Evolutionary conservation across 768 basidiomycete species (phyloP).

Genomic region (Pleurotus cornucopiae): DNA sequence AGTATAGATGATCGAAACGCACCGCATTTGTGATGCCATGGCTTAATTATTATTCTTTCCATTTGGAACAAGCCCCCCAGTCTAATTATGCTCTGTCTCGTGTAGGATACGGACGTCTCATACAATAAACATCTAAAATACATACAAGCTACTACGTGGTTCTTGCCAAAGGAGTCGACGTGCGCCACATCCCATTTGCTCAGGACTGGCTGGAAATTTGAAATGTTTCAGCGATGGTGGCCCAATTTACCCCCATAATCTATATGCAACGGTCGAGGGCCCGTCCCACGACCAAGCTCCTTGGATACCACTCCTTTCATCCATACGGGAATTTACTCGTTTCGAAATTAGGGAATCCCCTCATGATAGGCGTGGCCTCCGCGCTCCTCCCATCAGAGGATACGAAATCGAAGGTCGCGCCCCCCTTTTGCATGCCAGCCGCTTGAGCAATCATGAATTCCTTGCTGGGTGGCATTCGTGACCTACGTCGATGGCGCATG

Average conservation of each 20-base stretch:
- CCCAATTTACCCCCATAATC: background rate
- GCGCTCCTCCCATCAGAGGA: background rate
- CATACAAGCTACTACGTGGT: background rate
- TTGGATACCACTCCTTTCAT: background rate
- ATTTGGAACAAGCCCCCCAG: too few species aligned
- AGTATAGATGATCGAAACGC: too few species aligned
- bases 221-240: too few species aligned
- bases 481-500: constrained; percentile 36
- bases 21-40: background rate
- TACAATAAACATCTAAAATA: constrained; percentile 1
- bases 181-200: too few species aligned
- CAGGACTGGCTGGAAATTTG: too few species aligned
- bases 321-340: constrained; percentile 1
- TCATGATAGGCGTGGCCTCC: background rate
- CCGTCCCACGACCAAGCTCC: background rate
- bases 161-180: too few species aligned
- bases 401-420: background rate
- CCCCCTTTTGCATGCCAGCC: background rate
- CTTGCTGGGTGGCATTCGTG: constrained; percentile 50
- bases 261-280: background rate
- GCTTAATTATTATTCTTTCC: background rate
- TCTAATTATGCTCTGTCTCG: too few species aligned
- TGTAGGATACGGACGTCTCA: background rate
- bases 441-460: constrained; percentile 41
- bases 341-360: background rate